Percentiles rank a stretch among this genome's conserved stretches.
phyloP scores from a whole-genome alignment of 306 rosid species.

The Malus sylvestris region DNA sequence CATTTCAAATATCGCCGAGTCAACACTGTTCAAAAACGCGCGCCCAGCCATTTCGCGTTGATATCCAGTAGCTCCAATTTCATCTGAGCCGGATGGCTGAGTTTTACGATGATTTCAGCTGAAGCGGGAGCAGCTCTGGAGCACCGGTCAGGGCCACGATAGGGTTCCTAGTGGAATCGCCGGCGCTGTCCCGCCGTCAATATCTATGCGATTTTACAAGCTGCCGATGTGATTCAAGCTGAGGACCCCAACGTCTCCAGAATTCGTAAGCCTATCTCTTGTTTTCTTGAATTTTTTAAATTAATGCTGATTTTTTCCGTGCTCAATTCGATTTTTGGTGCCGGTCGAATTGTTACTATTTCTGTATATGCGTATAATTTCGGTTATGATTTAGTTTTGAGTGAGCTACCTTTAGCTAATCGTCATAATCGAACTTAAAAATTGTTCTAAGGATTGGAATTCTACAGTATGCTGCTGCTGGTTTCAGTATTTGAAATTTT shows the following conservation, averaged over 20 bases:
- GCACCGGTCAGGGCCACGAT: conserved; percentile 54
- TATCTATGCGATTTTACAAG: conserved; percentile 31
- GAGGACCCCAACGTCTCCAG: conserved; percentile 72
- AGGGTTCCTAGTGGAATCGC: conserved; percentile 67
- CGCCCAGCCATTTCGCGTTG: background rate
- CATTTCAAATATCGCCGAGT: no score
- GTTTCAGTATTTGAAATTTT: no score
- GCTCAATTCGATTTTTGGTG: background rate
- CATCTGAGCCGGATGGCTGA: conserved; percentile 47
- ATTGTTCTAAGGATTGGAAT: background rate
- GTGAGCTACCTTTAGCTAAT: background rate
- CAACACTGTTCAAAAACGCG: no score
- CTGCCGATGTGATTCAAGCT: conserved; percentile 35
- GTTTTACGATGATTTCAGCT: conserved; percentile 68
- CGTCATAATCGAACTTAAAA: background rate
- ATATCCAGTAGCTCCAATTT: background rate
- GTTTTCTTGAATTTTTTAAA: background rate
- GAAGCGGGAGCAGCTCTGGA: conserved; percentile 57
- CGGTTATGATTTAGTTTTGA: no score
- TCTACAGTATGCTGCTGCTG: background rate
- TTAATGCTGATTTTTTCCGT: background rate
- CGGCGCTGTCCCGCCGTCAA: conserved; percentile 75
- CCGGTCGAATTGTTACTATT: background rate
- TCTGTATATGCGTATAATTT: background rate
- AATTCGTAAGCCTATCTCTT: conserved; percentile 43